Evolutionary conservation across 768 basidiomycete genomes (phyloP), one percentile per base, ranked within the genome.

Genomic region (Podaxis sp.): DNA sequence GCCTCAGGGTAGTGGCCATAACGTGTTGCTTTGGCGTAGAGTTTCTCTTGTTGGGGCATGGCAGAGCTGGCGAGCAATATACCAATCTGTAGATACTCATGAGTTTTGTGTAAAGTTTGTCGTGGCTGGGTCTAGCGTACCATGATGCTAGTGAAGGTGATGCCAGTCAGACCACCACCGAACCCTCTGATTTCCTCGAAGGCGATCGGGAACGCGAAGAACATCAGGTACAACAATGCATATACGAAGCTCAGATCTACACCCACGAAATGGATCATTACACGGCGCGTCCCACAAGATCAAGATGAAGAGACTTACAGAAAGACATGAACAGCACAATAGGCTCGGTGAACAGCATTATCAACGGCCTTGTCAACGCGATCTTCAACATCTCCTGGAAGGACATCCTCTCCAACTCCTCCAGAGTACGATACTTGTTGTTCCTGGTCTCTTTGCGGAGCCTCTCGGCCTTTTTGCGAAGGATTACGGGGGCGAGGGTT

Each of bases 401-500:
- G 1, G 76, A 72, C 38, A 68, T 59, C 24, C 72, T 71, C 60
- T 82, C 78, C 15, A 79, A 70, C 61, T 81, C 80, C 10, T 76
- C 74, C 46, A 80, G 70, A 24, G 74, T 76, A 37, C 71, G 69
- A 28, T 76, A 73, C 10, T 71, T 70, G 36, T 71, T 66, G 50
- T 76, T 74, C 15, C 77, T 76, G 2, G 75, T 76, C n/a, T 75
- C 70, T 63, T 78, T 79, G 17, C 79, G 75, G 7, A 84, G 68
- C 22, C 62, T 69, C 22, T 69, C 67, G 15, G 82, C 83, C 56
- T 81, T 80, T 26, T 72, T 67, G 5, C 74, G 74, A 8, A 86
- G 76, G 11, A 86, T 65, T 4, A 78, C 71, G 1, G 83, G 80
- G 0, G 80, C 79, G 54, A 83, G 80, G 1, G 82, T 83, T 69